A percentile compares a stretch with the other conserved stretches of the same genome.
Conservation (phyloP, 2,329 filamentous ascomycete genomes). For the Fusarium humuli region DNA sequence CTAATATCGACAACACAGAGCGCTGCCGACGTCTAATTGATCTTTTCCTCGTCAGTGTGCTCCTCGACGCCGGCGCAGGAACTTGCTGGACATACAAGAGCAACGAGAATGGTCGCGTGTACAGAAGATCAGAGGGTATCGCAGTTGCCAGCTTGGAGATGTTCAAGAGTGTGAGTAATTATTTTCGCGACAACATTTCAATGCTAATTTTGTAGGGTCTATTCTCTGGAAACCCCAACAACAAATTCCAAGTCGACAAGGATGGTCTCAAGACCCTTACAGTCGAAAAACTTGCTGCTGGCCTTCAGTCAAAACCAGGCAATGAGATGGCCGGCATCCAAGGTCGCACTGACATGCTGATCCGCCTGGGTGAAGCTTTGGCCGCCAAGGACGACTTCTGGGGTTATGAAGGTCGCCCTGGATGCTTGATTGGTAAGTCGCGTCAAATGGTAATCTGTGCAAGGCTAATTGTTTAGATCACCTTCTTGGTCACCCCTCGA, state of each 20-base stretch:
- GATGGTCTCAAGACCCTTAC: conserved; percentile 80
- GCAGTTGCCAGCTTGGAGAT: conserved; percentile 84
- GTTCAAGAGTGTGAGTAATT: conserved; percentile 77
- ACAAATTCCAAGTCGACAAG: conserved; percentile 92
- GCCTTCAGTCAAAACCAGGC: conserved; percentile 82
- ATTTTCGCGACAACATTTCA: background rate
- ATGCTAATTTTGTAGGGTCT: conserved; percentile 65
- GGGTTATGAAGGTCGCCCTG: conserved; percentile 84
- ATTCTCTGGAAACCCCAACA: conserved; percentile 84
- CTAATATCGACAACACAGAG: conserved; percentile 76
- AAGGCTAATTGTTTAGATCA: conserved; percentile 72
- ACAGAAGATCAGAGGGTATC: conserved; percentile 87
- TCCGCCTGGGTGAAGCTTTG: conserved; percentile 80
- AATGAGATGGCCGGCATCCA: conserved; percentile 89
- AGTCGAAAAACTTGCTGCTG: conserved; percentile 78
- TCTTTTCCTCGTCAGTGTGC: conserved; percentile 81
- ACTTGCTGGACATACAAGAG: conserved; percentile 94
- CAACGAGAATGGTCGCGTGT: conserved; percentile 84
- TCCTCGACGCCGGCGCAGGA: conserved; percentile 89
- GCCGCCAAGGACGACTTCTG: conserved; percentile 83
- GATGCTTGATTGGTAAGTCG: conserved; percentile 87
- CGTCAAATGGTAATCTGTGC: background rate
- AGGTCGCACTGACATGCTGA: conserved; percentile 82
- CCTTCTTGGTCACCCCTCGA: conserved; percentile 90
- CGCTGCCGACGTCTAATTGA: conserved; percentile 81